Evolutionary conservation across 2,329 filamentous ascomycete genomes (phyloP).

Genomic region (Calonectria hongkongensis): DNA sequence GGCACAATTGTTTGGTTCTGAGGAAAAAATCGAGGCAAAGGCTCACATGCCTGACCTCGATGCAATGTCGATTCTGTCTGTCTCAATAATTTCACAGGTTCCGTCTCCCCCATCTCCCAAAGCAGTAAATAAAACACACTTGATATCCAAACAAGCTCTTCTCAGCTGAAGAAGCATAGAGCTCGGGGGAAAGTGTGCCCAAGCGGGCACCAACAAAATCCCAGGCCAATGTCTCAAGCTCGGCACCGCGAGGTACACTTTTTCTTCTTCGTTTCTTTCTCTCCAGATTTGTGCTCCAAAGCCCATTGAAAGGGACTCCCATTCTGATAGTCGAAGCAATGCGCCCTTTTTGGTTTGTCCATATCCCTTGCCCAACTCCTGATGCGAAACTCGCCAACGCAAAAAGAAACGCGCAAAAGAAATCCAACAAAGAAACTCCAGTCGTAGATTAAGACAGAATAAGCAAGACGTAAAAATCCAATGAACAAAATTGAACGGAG

Average conservation of each 20-base stretch:
- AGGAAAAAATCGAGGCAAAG: constrained; percentile 4
- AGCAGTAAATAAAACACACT: constrained; percentile 30
- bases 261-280: constrained; percentile 25
- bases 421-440: constrained; percentile 39
- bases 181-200: constrained; percentile 6
- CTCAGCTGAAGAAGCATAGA: constrained; percentile 23
- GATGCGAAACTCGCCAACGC: constrained; percentile 38
- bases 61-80: constrained; percentile 26
- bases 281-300: constrained; percentile 29
- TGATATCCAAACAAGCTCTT: constrained; percentile 31
- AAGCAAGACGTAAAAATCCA: constrained; percentile 31
- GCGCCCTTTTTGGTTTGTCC: constrained; percentile 43
- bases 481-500: constrained; percentile 27
- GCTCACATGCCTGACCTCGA: background rate
- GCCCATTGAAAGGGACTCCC: constrained; percentile 29
- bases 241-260: constrained; percentile 40
- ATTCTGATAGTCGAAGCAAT: constrained; percentile 31
- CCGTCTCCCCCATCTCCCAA: constrained; percentile 7
- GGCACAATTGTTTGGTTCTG: constrained; percentile 1
- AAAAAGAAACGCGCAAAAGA: constrained; percentile 29
- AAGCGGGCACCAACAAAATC: constrained; percentile 23
- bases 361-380: constrained; percentile 51
- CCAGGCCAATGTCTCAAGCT: constrained; percentile 37
- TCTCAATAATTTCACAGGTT: constrained; percentile 24
- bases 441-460: constrained; percentile 37